Percentiles rank a stretch among this genome's conserved stretches.
Conservation (phyloP, 169 alveolate species). For the Prorocentrum cordatum region DNA sequence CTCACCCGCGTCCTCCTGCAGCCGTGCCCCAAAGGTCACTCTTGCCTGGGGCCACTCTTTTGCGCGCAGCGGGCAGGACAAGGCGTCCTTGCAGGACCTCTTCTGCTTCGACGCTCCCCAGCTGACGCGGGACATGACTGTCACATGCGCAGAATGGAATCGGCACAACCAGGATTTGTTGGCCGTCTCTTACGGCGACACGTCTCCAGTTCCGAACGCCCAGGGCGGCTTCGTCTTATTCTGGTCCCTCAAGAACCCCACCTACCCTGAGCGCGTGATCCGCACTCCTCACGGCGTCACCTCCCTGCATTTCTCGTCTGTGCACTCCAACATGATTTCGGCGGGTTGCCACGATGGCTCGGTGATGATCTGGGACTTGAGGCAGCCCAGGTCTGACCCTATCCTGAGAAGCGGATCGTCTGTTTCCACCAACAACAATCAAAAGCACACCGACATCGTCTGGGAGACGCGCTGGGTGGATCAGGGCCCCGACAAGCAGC, state of each 20-base stretch:
- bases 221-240: slow-evolving; percentile 81
- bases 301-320: slow-evolving; percentile 80
- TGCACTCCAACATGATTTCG: slow-evolving; percentile 83
- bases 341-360: slow-evolving; percentile 84
- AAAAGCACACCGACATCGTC: slow-evolving; percentile 87
- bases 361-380: slow-evolving; percentile 68
- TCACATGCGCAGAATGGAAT: slow-evolving; percentile 84
- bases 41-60: too few relatives aligned
- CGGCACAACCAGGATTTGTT: slow-evolving; percentile 80
- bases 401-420: slow-evolving; percentile 44
- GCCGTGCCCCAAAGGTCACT: too few relatives aligned
- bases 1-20: too few relatives aligned
- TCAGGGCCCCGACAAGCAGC: slow-evolving; percentile 70
- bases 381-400: slow-evolving; percentile 38
- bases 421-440: slow-evolving; percentile 68
- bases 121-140: slow-evolving; percentile 75
- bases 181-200: slow-evolving; percentile 84
- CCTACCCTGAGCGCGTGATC: slow-evolving; percentile 85
- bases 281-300: slow-evolving; percentile 75
- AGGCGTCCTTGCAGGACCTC: slow-evolving; percentile 76
- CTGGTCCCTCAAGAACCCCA: slow-evolving; percentile 87
- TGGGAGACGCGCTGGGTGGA: slow-evolving; percentile 89
- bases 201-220: slow-evolving; percentile 41
- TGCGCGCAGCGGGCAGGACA: too few relatives aligned
- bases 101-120: slow-evolving; percentile 78